A percentile compares a stretch with the other conserved stretches of the same genome.
Evolutionary conservation across 768 basidiomycete species (phyloP).

Genomic region (Phylloporus scabripes): DNA sequence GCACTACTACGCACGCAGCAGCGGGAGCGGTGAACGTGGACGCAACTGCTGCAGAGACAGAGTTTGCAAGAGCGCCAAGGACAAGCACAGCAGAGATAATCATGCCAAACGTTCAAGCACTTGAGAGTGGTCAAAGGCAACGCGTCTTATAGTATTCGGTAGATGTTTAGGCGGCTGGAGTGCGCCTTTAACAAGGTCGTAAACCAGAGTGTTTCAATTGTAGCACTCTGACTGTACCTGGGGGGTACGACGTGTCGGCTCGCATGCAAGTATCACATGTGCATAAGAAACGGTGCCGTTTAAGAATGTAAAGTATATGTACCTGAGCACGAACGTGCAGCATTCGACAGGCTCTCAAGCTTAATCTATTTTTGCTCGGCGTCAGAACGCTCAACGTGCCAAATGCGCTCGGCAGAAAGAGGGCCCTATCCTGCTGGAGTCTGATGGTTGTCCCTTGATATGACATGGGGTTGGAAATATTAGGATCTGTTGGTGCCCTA

Average conservation of each 20-base stretch:
- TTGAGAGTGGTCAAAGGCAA: background rate
- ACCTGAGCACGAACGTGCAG: background rate
- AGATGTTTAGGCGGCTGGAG: constrained; percentile 6
- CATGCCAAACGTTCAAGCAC: constrained; percentile 2
- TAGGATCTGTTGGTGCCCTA: too few species aligned
- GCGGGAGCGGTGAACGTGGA: constrained; percentile 20
- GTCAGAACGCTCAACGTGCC: background rate
- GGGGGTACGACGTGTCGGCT: too few species aligned
- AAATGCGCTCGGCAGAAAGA: background rate
- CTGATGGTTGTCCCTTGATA: background rate
- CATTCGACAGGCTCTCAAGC: background rate
- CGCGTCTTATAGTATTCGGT: background rate
- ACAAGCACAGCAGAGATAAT: constrained; percentile 8
- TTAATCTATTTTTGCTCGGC: background rate
- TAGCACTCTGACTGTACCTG: too few species aligned
- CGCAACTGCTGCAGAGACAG: constrained; percentile 15
- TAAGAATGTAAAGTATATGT: background rate
- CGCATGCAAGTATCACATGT: too few species aligned
- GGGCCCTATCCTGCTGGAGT: background rate
- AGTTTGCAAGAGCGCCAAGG: constrained; percentile 12
- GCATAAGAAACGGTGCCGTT: too few species aligned
- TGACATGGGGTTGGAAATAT: too few species aligned
- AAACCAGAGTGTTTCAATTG: too few species aligned
- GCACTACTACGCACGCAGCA: constrained; percentile 18
- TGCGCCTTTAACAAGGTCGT: background rate